Percentiles rank a stretch among this genome's conserved stretches.
Conservation (phyloP, 2,329 filamentous ascomycete species). For the Lasiodiplodia citricola region DNA sequence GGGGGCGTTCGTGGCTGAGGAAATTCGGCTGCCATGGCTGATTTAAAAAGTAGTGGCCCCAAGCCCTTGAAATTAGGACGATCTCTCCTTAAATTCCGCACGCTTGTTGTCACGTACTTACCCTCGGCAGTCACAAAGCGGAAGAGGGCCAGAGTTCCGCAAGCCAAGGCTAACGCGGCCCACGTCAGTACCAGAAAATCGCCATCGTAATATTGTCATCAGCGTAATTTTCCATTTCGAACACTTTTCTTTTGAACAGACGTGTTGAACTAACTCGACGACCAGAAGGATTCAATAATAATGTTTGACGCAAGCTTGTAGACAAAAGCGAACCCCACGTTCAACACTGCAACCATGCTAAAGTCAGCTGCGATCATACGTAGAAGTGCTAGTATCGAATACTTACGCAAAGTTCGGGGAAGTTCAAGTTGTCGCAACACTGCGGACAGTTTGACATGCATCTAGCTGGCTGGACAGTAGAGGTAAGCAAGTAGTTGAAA, state of each 20-base stretch:
- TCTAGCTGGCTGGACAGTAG: not conserved
- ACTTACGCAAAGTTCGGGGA: constrained; percentile 18
- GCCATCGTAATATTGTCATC: not conserved
- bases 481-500: not conserved
- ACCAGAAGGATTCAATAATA: not conserved
- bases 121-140: constrained; percentile 6
- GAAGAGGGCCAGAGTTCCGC: not conserved
- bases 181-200: not conserved
- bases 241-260: not conserved
- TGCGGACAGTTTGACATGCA: not conserved
- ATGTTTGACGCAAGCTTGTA: not conserved
- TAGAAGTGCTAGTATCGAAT: not conserved
- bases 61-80: not conserved
- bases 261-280: not conserved
- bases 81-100: not conserved
- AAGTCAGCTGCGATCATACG: not conserved
- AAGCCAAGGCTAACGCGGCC: not conserved
- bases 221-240: not conserved
- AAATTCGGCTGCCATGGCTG: not conserved
- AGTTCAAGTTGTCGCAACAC: constrained; percentile 11
- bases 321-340: not conserved
- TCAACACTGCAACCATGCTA: not conserved
- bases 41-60: not conserved
- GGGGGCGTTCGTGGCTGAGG: constrained; percentile 1
- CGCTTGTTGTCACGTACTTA: not conserved